These are phyloP conservation scores for Cinnamomum chago DNA, from an alignment of 164 flowering plant genomes.

Conservation along the genomic window DNA sequence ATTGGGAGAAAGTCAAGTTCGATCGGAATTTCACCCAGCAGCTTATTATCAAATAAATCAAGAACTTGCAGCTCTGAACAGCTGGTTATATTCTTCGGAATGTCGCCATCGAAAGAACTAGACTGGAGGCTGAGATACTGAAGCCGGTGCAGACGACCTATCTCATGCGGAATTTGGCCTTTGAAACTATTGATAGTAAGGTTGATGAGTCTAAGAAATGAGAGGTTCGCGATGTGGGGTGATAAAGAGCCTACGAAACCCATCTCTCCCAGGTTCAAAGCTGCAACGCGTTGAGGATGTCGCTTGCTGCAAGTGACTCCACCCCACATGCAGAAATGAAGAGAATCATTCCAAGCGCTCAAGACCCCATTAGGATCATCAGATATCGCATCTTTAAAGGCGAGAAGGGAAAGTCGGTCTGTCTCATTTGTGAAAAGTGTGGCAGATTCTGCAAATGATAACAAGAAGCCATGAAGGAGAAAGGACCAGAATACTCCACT, in stretches of 20 bases:
- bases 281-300: constrained; percentile 14
- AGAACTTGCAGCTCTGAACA: constrained; percentile 14
- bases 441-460: not conserved
- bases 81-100: constrained; percentile 28
- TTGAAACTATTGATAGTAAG: constrained; percentile 29
- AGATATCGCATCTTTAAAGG: constrained; percentile 13
- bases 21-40: not conserved
- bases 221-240: constrained; percentile 39
- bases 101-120: constrained; percentile 25
- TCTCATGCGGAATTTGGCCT: constrained; percentile 28
- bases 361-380: constrained; percentile 22
- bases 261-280: constrained; percentile 14
- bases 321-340: constrained; percentile 30
- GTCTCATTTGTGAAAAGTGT: not conserved
- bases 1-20: not conserved
- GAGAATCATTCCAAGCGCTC: constrained; percentile 33
- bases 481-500: too few species aligned
- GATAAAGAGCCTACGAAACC: constrained; percentile 24
- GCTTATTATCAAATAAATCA: constrained; percentile 7
- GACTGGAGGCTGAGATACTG: constrained; percentile 24
- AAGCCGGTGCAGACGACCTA: constrained; percentile 29
- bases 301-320: constrained; percentile 30
- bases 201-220: constrained; percentile 31
- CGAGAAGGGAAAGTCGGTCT: constrained; percentile 10
- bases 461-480: not conserved